Base-by-base conservation (phyloP, 208 protist species). In the Trypanosoma theileri region DNA sequence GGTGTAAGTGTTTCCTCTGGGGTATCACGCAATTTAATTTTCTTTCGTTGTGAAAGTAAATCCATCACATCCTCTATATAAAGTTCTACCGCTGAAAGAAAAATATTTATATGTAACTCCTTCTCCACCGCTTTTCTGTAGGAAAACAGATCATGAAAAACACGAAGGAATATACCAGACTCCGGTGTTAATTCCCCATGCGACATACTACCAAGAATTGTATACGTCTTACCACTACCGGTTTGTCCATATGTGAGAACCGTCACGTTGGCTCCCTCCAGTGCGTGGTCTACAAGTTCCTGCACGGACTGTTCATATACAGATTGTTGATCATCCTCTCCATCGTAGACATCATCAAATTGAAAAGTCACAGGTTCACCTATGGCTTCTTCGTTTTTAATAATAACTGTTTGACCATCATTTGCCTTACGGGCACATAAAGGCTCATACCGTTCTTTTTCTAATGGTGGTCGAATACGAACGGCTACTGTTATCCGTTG, bases 171-270 rank as follows among this genome's bases (percentile, higher is more conserved):
- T 59, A 92, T 81, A 66, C 92, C 92, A 17, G 85, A 82, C 35
- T 82, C 50, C 11, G 80, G 81, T 1, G 67, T 82, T 21, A 94
- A 61, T 12, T 54, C 24, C 21, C 71, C 74, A 28, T 77, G 51
- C 1, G 74, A 14, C 69, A 85, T 82, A 13, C 84, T 82, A 35
- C 93, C 91, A 31, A 96, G 71, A 72, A 96, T 95, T 45, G 92
- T 98, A 82, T 86, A 92, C 12, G 91, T 98, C 80, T 97, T 98
- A 52, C 92, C 92, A 42, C 81, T 92, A 26, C 88, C 89, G 0
- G 92, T 94, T 71, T 96, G 88, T 21, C 94, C 94, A 75, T 98
- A 98, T 19, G 91, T 82, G 59, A 98, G 92, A 63, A 98, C 81
- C n/a, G 85, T 94, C 4, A 80, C 51, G 71, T 92, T 92, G 58